A percentile compares a stretch with the other conserved stretches of the same genome.
phyloP scores from a whole-genome alignment of 257 asterid species.

The Marsdenia floribunda region DNA sequence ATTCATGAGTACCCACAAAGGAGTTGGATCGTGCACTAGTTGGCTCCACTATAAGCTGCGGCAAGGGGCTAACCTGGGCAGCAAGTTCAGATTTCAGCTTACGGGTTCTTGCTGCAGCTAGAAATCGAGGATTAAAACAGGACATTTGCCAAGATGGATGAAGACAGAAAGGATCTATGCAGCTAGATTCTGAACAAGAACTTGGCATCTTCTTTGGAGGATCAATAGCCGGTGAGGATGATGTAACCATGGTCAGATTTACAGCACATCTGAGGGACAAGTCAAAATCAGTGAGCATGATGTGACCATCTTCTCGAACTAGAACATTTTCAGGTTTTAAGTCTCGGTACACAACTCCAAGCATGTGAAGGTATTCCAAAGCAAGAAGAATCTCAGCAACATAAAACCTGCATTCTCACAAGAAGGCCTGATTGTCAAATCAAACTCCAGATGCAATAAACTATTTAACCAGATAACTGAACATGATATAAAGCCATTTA shows the following conservation, averaged over 20 bases:
- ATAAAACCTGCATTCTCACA: slow-evolving; percentile 54
- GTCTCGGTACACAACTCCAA: slow-evolving; percentile 88
- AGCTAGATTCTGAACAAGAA: slow-evolving; percentile 51
- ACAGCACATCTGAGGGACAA: slow-evolving; percentile 61
- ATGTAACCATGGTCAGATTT: slow-evolving; percentile 42
- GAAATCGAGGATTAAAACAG: slow-evolving; percentile 62
- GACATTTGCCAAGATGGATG: slow-evolving; percentile 74
- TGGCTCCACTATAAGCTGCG: slow-evolving; percentile 81
- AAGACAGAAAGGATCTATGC: slow-evolving; percentile 83
- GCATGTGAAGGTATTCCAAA: slow-evolving; percentile 91
- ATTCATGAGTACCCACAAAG: slow-evolving; percentile 89
- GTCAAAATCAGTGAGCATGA: slow-evolving; percentile 85
- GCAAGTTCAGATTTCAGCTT: slow-evolving; percentile 48
- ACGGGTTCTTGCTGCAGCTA: slow-evolving; percentile 50
- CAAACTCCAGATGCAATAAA: background rate
- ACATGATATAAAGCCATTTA: background rate
- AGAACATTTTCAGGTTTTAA: slow-evolving; percentile 78
- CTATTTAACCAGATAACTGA: background rate
- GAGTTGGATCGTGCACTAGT: slow-evolving; percentile 75
- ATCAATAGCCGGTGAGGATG: slow-evolving; percentile 39
- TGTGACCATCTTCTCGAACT: slow-evolving; percentile 86
- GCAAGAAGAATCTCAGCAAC: slow-evolving; percentile 85
- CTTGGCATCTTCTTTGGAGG: slow-evolving; percentile 47
- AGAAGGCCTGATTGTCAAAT: background rate
- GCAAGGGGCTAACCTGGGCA: slow-evolving; percentile 54